A percentile compares a stretch with the other conserved stretches of the same genome.
phyloP scores from a whole-genome alignment of 2,329 filamentous ascomycete genomes.

The Cytospora piceae region DNA sequence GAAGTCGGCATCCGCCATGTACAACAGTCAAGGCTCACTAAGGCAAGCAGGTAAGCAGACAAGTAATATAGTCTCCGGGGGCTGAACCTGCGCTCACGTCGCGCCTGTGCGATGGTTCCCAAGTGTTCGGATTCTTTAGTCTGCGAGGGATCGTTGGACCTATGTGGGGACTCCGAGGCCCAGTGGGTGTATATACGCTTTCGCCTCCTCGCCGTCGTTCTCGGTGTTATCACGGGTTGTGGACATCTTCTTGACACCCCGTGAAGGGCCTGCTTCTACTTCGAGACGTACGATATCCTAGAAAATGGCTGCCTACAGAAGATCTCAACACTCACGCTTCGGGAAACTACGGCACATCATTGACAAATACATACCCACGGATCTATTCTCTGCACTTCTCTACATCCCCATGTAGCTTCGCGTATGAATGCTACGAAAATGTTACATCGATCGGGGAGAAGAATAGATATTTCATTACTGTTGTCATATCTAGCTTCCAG shows the following conservation, averaged over 20 bases:
- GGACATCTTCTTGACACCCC: not conserved
- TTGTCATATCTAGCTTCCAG: constrained; percentile 10
- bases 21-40: constrained; percentile 16
- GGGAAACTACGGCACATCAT: constrained; percentile 14
- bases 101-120: constrained; percentile 15
- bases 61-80: constrained; percentile 9
- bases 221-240: not conserved
- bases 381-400: constrained; percentile 23
- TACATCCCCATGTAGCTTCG: constrained; percentile 22
- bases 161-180: constrained; percentile 20
- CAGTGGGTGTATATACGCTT: constrained; percentile 10
- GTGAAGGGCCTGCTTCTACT: not conserved
- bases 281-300: not conserved
- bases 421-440: not conserved
- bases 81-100: constrained; percentile 12
- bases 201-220: not conserved
- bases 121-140: not conserved
- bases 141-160: constrained; percentile 5
- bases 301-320: constrained; percentile 1
- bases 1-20: constrained; percentile 14
- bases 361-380: constrained; percentile 6
- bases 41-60: not conserved
- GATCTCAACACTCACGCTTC: constrained; percentile 13
- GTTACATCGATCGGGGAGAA: not conserved
- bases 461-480: not conserved